Conservation (phyloP, 768 basidiomycete species). For the Kwoniella europaea region DNA sequence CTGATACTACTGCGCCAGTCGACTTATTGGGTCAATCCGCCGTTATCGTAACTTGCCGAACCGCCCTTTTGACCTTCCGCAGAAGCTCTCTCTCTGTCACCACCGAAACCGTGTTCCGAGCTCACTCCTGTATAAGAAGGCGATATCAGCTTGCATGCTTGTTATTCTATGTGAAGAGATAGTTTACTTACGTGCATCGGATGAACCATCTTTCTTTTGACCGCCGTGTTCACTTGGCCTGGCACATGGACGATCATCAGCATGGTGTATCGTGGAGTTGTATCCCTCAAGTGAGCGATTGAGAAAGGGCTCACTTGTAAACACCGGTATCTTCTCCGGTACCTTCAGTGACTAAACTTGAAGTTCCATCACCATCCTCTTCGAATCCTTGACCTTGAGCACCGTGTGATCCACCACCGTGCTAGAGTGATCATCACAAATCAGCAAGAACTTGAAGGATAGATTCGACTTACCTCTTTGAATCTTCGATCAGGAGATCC, state of each 20-base stretch:
- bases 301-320: constrained; percentile 43
- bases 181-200: constrained; percentile 36
- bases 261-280: too few species aligned
- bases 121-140: constrained; percentile 22
- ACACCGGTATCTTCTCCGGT: constrained; percentile 47
- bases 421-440: constrained; percentile 12
- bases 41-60: constrained; percentile 54
- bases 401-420: constrained; percentile 51
- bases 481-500: constrained; percentile 54
- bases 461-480: constrained; percentile 45
- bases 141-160: not conserved
- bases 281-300: not conserved
- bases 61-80: constrained; percentile 55
- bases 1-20: not conserved
- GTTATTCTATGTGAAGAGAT: not conserved
- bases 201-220: constrained; percentile 37
- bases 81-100: constrained; percentile 41
- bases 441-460: not conserved
- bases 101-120: constrained; percentile 45
- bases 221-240: constrained; percentile 51
- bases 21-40: constrained; percentile 46
- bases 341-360: constrained; percentile 49
- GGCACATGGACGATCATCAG: not conserved
- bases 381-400: constrained; percentile 46
- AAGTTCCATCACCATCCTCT: constrained; percentile 51